phyloP scores from a whole-genome alignment of 441 rosid species.

The Populus hybrid region DNA sequence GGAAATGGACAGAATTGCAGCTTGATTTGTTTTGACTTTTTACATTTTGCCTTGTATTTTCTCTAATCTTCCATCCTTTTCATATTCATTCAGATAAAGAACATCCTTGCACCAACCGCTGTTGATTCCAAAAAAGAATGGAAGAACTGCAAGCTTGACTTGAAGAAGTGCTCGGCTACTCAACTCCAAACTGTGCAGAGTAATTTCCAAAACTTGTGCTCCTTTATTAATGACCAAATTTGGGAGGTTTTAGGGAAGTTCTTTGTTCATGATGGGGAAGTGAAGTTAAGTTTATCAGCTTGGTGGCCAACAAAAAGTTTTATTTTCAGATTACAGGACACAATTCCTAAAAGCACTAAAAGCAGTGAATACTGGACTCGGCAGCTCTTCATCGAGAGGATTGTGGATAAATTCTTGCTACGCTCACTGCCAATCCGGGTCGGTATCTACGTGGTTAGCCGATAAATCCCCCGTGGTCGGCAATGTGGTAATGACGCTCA shows the following conservation, averaged over 20 bases:
- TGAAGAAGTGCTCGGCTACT: constrained; percentile 65
- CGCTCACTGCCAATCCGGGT: constrained; percentile 85
- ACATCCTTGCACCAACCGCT: constrained; percentile 73
- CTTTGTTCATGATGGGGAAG: neutral
- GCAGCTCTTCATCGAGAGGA: constrained; percentile 57
- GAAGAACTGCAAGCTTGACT: constrained; percentile 76
- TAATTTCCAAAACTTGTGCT: constrained; percentile 2
- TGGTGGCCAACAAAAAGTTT: neutral
- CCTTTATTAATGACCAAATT: neutral
- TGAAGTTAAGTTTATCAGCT: neutral
- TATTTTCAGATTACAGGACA: constrained; percentile 52
- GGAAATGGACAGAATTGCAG: neutral
- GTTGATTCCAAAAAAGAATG: constrained; percentile 71
- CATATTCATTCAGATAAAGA: constrained; percentile 55
- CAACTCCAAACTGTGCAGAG: constrained; percentile 79
- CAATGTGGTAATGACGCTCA: constrained; percentile 38
- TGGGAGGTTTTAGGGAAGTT: neutral
- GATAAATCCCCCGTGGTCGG: constrained; percentile 54
- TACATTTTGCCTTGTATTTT: neutral
- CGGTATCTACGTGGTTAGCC: constrained; percentile 58
- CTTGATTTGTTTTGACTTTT: neutral
- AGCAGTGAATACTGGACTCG: constrained; percentile 34
- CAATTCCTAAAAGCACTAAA: too few relatives aligned
- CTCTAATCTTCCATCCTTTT: neutral
- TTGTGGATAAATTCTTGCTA: constrained; percentile 75